Percentiles rank a stretch among this genome's conserved stretches.
These are phyloP conservation scores for Penicillium corylophilum DNA, from an alignment of 2,329 filamentous ascomycete genomes.

Conservation along the genomic window DNA sequence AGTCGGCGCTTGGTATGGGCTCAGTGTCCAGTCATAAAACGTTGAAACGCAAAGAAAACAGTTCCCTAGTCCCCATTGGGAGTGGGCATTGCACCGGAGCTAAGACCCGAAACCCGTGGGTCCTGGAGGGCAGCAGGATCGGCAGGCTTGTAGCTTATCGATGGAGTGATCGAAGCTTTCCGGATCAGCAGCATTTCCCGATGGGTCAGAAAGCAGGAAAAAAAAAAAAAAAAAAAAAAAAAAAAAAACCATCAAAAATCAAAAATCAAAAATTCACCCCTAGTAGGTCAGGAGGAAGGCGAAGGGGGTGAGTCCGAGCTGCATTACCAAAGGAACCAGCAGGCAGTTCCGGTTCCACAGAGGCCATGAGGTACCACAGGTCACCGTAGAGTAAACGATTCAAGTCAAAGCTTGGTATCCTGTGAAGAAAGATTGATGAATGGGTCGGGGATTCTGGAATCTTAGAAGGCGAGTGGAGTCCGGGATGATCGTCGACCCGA, in stretches of 20 bases:
- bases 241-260: background rate
- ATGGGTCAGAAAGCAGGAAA: background rate
- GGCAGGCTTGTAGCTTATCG: conserved; percentile 12
- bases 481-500: background rate
- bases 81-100: conserved; percentile 2
- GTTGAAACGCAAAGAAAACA: background rate
- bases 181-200: conserved; percentile 7
- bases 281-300: conserved; percentile 6
- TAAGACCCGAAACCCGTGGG: conserved; percentile 3
- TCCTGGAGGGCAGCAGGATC: conserved; percentile 9
- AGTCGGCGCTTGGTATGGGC: background rate
- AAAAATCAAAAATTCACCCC: background rate
- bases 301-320: conserved; percentile 6
- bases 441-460: background rate
- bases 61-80: background rate
- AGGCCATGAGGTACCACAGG: conserved; percentile 15
- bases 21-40: conserved; percentile 2
- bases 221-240: background rate
- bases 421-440: background rate
- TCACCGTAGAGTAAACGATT: conserved; percentile 2
- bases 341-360: conserved; percentile 15
- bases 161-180: conserved; percentile 13
- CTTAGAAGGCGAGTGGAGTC: background rate
- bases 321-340: conserved; percentile 13
- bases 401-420: background rate